Conservation (phyloP, 2,329 filamentous ascomycete genomes). For the Penicillium sp. region DNA sequence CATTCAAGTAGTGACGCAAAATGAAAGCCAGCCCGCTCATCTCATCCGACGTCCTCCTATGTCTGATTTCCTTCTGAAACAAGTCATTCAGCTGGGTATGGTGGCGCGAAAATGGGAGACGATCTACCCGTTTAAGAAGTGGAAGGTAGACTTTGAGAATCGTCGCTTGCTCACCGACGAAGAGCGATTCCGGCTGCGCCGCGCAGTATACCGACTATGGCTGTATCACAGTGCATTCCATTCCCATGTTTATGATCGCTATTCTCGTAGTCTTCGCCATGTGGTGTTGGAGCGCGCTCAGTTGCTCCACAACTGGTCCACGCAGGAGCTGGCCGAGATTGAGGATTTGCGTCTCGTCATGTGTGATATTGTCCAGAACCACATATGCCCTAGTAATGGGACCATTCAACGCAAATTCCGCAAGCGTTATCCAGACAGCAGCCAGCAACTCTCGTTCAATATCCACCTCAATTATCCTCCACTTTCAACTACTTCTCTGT, state of each 20-base stretch:
- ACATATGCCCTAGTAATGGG: slow-evolving; percentile 55
- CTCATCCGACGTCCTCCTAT: slow-evolving; percentile 45
- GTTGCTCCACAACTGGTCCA: slow-evolving; percentile 53
- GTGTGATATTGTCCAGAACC: slow-evolving; percentile 48
- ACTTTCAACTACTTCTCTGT: slow-evolving; percentile 5
- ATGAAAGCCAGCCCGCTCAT: slow-evolving; percentile 51
- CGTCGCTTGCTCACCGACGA: slow-evolving; percentile 45
- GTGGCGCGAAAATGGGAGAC: slow-evolving; percentile 51
- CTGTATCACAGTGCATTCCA: slow-evolving; percentile 53
- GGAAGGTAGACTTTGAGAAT: slow-evolving; percentile 50
- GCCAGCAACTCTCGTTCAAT: slow-evolving; percentile 45
- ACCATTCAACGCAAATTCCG: slow-evolving; percentile 52
- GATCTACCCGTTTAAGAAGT: slow-evolving; percentile 57
- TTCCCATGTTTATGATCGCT: slow-evolving; percentile 44
- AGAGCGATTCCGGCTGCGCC: slow-evolving; percentile 47
- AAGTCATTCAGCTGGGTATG: slow-evolving; percentile 47
- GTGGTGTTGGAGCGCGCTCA: slow-evolving; percentile 46
- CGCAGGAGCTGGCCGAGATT: slow-evolving; percentile 49
- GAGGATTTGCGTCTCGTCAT: slow-evolving; percentile 51
- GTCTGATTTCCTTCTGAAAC: slow-evolving; percentile 48
- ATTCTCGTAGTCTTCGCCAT: slow-evolving; percentile 41
- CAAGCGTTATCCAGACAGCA: slow-evolving; percentile 46
- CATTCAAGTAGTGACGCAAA: slow-evolving; percentile 53
- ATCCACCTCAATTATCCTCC: slow-evolving; percentile 46
- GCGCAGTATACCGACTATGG: slow-evolving; percentile 55